Percentiles rank a stretch among this genome's conserved stretches.
Conservation (phyloP, 2,329 filamentous ascomycete species). For the Curvularia hawaiiensis region DNA sequence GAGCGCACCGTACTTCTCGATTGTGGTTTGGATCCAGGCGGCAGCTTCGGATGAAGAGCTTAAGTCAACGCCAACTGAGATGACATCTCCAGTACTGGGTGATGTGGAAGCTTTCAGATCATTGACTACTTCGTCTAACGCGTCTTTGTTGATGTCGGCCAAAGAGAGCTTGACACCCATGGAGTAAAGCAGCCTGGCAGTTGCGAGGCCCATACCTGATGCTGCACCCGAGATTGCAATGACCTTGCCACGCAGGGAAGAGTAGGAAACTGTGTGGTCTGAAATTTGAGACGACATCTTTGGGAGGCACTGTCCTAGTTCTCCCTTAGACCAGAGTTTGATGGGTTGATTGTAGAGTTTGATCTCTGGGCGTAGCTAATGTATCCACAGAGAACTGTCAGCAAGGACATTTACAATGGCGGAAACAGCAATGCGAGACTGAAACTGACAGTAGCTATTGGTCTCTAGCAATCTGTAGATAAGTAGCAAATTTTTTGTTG, state of each 20-base stretch:
- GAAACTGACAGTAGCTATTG: neutral
- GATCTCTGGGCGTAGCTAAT: neutral
- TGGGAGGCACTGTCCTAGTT: neutral
- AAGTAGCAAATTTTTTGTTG: neutral
- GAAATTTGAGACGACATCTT: neutral
- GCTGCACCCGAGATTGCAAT: slow-evolving; percentile 22
- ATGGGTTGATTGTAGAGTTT: neutral
- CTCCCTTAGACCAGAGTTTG: neutral
- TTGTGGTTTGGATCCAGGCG: slow-evolving; percentile 44
- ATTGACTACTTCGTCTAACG: neutral
- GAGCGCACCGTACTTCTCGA: slow-evolving; percentile 43
- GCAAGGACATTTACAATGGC: neutral
- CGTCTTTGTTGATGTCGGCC: slow-evolving; percentile 47
- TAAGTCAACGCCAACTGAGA: neutral
- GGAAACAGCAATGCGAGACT: neutral
- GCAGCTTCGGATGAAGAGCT: slow-evolving; percentile 40
- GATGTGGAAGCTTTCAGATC: neutral
- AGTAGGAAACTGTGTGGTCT: neutral
- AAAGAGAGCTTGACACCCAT: slow-evolving; percentile 43
- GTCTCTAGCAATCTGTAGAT: neutral
- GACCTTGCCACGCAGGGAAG: neutral
- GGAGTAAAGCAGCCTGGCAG: slow-evolving; percentile 52
- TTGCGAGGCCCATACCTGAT: slow-evolving; percentile 54
- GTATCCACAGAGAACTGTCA: neutral
- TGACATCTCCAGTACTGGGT: neutral